These are phyloP conservation scores for Aureobasidium uvarum DNA, from an alignment of 2,329 filamentous ascomycete species.

Conservation along the genomic window DNA sequence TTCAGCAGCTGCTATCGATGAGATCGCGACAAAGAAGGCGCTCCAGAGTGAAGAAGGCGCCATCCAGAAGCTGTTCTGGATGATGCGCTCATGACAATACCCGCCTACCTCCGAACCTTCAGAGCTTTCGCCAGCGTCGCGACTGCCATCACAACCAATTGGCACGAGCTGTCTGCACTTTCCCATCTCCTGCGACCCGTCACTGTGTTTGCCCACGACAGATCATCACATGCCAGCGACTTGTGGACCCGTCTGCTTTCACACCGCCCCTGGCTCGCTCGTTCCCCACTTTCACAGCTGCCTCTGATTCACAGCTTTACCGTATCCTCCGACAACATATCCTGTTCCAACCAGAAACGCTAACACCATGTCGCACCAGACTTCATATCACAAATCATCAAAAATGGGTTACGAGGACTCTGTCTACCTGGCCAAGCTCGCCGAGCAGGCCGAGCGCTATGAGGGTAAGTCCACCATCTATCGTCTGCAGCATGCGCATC, in stretches of 20 bases:
- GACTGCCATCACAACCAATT: conserved; percentile 8
- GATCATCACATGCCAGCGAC: background rate
- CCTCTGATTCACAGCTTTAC: background rate
- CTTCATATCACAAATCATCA: conserved; percentile 40
- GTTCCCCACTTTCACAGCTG: background rate
- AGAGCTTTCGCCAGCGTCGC: conserved; percentile 18
- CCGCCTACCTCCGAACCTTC: conserved; percentile 19
- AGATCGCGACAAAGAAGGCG: conserved; percentile 13
- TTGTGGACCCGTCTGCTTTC: background rate
- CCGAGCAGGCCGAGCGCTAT: conserved; percentile 99
- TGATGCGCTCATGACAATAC: conserved; percentile 9
- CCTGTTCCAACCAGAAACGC: conserved; percentile 6
- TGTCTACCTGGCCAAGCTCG: conserved; percentile 99
- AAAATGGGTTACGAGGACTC: conserved; percentile 99
- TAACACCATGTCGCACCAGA: conserved; percentile 27
- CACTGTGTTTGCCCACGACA: conserved; percentile 15
- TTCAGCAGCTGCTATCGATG: background rate
- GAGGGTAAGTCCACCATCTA: conserved; percentile 65
- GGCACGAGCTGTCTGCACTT: background rate
- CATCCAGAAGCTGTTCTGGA: background rate
- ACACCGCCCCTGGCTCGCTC: conserved; percentile 16
- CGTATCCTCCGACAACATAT: conserved; percentile 17
- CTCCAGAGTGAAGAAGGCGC: conserved; percentile 5
- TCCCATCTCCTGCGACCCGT: background rate
- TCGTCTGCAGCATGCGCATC: conserved; percentile 4